Percentiles rank a stretch among this genome's conserved stretches.
Conservation (phyloP, 805 yeast genomes). For the Candida parachauliodes region DNA sequence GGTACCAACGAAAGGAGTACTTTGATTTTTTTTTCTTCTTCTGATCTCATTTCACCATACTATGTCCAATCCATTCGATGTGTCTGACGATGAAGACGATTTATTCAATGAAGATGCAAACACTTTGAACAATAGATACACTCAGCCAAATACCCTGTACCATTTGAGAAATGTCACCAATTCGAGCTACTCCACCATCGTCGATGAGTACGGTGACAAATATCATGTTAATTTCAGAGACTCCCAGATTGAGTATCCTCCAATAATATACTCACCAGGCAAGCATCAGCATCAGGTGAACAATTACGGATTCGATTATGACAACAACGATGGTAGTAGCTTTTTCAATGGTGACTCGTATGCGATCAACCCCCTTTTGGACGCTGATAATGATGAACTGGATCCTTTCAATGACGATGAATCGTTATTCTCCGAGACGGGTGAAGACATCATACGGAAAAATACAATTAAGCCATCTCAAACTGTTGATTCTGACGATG, state of each 20-base stretch:
- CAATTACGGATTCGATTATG: slow-evolving; percentile 1
- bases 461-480: slow-evolving; percentile 20
- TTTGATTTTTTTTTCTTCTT: too few species aligned
- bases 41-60: too few species aligned
- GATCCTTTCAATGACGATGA: slow-evolving; percentile 43
- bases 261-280: slow-evolving; percentile 24
- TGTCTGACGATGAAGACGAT: slow-evolving; percentile 6
- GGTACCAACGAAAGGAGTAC: too few species aligned
- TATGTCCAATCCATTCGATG: slow-evolving; percentile 5
- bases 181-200: slow-evolving; percentile 17
- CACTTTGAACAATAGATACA: background rate
- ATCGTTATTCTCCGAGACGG: slow-evolving; percentile 39
- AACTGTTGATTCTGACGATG: slow-evolving; percentile 24
- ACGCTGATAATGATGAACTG: slow-evolving; percentile 26
- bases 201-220: slow-evolving; percentile 14
- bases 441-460: slow-evolving; percentile 33
- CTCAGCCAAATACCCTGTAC: background rate
- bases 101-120: slow-evolving; percentile 8
- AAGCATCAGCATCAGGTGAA: slow-evolving; percentile 7
- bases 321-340: background rate
- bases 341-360: slow-evolving; percentile 35
- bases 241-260: slow-evolving; percentile 28
- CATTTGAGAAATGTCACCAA: slow-evolving; percentile 6
- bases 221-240: slow-evolving; percentile 23
- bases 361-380: slow-evolving; percentile 37